These are phyloP conservation scores for Lotmaria passim DNA, from an alignment of 208 protist species.

Conservation along the genomic window DNA sequence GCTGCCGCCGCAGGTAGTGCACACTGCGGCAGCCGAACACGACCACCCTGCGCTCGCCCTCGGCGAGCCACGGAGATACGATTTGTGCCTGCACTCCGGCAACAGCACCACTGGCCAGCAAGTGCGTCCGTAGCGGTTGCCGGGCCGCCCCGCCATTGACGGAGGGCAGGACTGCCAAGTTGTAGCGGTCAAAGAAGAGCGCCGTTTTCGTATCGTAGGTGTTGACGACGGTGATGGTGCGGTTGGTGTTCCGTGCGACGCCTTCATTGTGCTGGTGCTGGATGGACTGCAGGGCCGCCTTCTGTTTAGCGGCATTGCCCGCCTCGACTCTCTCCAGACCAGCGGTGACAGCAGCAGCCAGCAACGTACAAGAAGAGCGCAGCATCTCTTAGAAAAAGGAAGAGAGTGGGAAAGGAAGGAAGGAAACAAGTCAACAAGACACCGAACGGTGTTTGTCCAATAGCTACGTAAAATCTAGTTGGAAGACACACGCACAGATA, in stretches of 20 bases:
- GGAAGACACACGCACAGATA: no score
- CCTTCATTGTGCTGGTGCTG: constrained; percentile 46
- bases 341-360: not conserved
- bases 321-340: constrained; percentile 13
- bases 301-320: constrained; percentile 22
- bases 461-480: no score
- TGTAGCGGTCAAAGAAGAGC: constrained; percentile 55
- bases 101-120: constrained; percentile 29
- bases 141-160: constrained; percentile 52
- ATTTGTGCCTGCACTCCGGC: constrained; percentile 19
- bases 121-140: constrained; percentile 36
- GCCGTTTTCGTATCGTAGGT: constrained; percentile 52
- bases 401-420: not conserved
- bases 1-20: constrained; percentile 59
- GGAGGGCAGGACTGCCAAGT: constrained; percentile 54
- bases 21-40: constrained; percentile 68
- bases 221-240: constrained; percentile 33
- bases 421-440: not conserved
- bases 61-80: constrained; percentile 35
- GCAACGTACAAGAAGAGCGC: not conserved
- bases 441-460: not conserved
- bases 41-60: constrained; percentile 37
- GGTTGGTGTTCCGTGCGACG: constrained; percentile 37
- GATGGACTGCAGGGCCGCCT: constrained; percentile 21
- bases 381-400: no score